These are phyloP conservation scores for Pochonia chlamydosporia DNA, from an alignment of 2,329 filamentous ascomycete genomes.

Conservation along the genomic window DNA sequence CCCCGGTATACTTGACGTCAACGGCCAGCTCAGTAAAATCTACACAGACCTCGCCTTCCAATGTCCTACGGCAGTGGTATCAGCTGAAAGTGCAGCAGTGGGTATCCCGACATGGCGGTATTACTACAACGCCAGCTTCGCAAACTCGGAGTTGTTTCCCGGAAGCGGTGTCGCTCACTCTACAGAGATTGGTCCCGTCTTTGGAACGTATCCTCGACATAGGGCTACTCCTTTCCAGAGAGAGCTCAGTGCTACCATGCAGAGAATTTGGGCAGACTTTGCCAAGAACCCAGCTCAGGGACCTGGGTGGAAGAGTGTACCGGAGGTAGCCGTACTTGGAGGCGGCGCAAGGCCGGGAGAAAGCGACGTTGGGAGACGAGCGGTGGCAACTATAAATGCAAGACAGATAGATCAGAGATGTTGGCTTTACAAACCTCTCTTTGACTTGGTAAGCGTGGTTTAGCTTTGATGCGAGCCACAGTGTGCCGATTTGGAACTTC, in stretches of 20 bases:
- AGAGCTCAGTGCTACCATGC: slow-evolving; percentile 16
- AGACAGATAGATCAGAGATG: background rate
- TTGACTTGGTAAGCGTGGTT: no score
- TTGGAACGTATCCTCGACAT: slow-evolving; percentile 25
- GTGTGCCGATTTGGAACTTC: no score
- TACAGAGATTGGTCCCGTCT: slow-evolving; percentile 37
- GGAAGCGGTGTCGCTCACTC: slow-evolving; percentile 37
- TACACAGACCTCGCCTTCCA: slow-evolving; percentile 16
- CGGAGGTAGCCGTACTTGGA: slow-evolving; percentile 19
- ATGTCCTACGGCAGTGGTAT: slow-evolving; percentile 17
- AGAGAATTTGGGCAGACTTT: slow-evolving; percentile 23
- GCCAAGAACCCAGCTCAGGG: slow-evolving; percentile 18
- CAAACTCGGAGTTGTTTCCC: slow-evolving; percentile 34
- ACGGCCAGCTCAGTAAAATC: slow-evolving; percentile 13
- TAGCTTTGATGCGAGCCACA: no score
- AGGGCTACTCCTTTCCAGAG: slow-evolving; percentile 15
- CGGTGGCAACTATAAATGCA: background rate
- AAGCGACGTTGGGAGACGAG: background rate
- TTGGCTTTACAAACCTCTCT: background rate
- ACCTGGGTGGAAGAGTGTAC: slow-evolving; percentile 18
- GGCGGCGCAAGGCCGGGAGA: slow-evolving; percentile 9
- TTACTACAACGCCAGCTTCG: slow-evolving; percentile 42
- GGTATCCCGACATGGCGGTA: slow-evolving; percentile 37
- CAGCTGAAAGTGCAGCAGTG: slow-evolving; percentile 23
- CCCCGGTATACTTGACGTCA: slow-evolving; percentile 12